Percentiles rank a stretch among this genome's conserved stretches.
Conservation (phyloP, 2,329 filamentous ascomycete genomes). For the Fonsecaea pedrosoi region DNA sequence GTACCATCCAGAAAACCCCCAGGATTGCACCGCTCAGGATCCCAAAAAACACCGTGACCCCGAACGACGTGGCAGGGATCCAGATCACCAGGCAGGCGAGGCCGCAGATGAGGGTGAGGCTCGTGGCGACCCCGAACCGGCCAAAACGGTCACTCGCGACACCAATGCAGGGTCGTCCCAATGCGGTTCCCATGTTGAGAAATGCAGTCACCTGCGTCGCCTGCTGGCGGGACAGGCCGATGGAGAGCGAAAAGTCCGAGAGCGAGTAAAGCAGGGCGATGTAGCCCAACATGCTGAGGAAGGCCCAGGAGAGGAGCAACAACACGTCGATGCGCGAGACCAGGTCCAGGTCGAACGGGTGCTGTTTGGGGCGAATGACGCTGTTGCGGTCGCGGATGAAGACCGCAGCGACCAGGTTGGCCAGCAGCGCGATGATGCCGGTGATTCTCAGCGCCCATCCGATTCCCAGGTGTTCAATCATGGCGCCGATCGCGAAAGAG, state of each 20-base stretch:
- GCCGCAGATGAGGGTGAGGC: slow-evolving; percentile 49
- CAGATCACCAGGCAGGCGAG: slow-evolving; percentile 53
- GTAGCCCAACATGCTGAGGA: slow-evolving; percentile 57
- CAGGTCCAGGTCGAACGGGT: slow-evolving; percentile 36
- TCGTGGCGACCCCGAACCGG: slow-evolving; percentile 50
- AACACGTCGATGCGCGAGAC: slow-evolving; percentile 34
- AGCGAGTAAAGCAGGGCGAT: slow-evolving; percentile 56
- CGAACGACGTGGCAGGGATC: slow-evolving; percentile 53
- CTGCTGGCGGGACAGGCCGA: slow-evolving; percentile 49
- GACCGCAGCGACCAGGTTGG: slow-evolving; percentile 37
- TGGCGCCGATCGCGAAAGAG: slow-evolving; percentile 37
- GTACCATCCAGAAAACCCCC: slow-evolving; percentile 56
- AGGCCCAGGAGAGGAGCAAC: slow-evolving; percentile 48
- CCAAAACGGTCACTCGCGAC: slow-evolving; percentile 53
- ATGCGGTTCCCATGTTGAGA: slow-evolving; percentile 56
- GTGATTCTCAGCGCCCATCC: slow-evolving; percentile 41
- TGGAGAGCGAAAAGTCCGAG: slow-evolving; percentile 54
- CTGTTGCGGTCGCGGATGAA: slow-evolving; percentile 41
- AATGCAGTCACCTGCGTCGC: slow-evolving; percentile 52
- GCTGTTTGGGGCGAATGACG: slow-evolving; percentile 36
- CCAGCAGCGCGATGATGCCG: slow-evolving; percentile 36
- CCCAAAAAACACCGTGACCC: slow-evolving; percentile 52
- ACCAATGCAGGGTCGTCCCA: slow-evolving; percentile 56
- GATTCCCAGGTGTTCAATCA: slow-evolving; percentile 41
- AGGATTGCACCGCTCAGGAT: slow-evolving; percentile 53